Percentiles rank a stretch among this genome's conserved stretches.
Evolutionary conservation across 352 stramenopile genomes (phyloP).

Genomic region (Phytophthora syringae): DNA sequence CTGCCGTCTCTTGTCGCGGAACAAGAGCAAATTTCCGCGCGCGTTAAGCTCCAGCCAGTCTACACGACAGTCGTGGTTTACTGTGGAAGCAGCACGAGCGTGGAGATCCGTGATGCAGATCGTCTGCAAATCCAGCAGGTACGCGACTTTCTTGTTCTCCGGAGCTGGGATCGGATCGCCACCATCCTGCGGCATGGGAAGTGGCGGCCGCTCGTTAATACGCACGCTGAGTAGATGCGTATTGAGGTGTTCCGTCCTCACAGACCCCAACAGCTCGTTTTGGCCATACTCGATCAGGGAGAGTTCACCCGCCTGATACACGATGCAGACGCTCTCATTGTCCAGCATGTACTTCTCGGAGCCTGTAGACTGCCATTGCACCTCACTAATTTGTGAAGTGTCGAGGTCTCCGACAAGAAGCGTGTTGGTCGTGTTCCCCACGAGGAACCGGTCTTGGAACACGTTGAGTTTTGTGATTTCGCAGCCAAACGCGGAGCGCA

Average conservation of each 20-base stretch:
- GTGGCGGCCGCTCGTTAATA: slow-evolving; percentile 89
- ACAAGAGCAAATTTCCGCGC: slow-evolving; percentile 91
- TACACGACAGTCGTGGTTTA: slow-evolving; percentile 92
- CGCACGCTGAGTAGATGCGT: slow-evolving; percentile 93
- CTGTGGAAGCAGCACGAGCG: slow-evolving; percentile 77
- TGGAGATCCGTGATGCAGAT: slow-evolving; percentile 91
- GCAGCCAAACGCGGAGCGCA: slow-evolving; percentile 90
- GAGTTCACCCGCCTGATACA: slow-evolving; percentile 93
- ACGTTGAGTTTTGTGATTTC: slow-evolving; percentile 96
- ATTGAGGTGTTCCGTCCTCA: slow-evolving; percentile 92
- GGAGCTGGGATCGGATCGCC: slow-evolving; percentile 33
- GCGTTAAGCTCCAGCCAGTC: slow-evolving; percentile 96
- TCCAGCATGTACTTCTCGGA: slow-evolving; percentile 96
- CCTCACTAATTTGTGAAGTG: slow-evolving; percentile 91
- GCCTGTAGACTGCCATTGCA: slow-evolving; percentile 90
- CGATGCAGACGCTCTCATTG: slow-evolving; percentile 90
- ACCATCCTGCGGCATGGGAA: slow-evolving; percentile 26
- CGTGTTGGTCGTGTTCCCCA: slow-evolving; percentile 93
- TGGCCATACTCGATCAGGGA: slow-evolving; percentile 94
- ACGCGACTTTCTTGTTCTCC: slow-evolving; percentile 95
- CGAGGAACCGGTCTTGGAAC: slow-evolving; percentile 92
- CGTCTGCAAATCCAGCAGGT: slow-evolving; percentile 93
- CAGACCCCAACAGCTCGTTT: slow-evolving; percentile 91
- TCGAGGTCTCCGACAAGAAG: slow-evolving; percentile 93
- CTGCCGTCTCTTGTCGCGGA: slow-evolving; percentile 92